Evolutionary conservation across 257 asterid genomes (phyloP), one percentile per base, ranked within the genome.

Genomic region (Lithospermum erythrorhizon): DNA sequence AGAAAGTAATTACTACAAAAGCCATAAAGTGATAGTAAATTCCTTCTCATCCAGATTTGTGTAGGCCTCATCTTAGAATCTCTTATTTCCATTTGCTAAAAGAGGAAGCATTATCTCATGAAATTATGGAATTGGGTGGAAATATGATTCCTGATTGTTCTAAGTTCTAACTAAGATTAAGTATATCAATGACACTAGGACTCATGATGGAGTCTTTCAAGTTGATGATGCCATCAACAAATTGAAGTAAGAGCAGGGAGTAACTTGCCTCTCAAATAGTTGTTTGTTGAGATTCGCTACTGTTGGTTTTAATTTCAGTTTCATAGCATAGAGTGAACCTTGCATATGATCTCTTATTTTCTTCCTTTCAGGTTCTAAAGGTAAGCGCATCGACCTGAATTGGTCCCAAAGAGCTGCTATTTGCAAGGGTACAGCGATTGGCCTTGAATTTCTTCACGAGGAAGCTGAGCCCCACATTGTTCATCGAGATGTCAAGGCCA

Each of bases 401-500:
- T 89, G 97, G 97, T 49, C 81, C 21, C 80, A 68, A 76, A 80
- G 97, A 73, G 89, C 84, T 59, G 79, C 77, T 9, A 84, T 89
- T 64, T 86, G 97, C 23, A 27, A 65, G 59, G 97, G 90, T 15
- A 83, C 85, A 16, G 97, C 97, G 71, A 64, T 82, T 8, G 97
- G 91, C 35, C 91, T 89, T 55, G 87, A 82, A 23, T 89, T 82
- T 70, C 97, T 89, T 68, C 97, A 89, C n/a, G 95, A 80, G 80
- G 90, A 86, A 22, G 87, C 73, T 18, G 78, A 77, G 30, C 95
- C 89, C 0, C 58, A 57, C 62, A 83, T 89, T 53, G 97, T 89
- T 55, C 97, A 89, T 63, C 87, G 94, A n/a, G 96, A 89, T 67
- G 82, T 89, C 62, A 89, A 89, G 76, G 95, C 96, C 57, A 86